Evolutionary conservation across 176 grass and related monocot species (phyloP).

Genomic region (Raddia guianensis): DNA sequence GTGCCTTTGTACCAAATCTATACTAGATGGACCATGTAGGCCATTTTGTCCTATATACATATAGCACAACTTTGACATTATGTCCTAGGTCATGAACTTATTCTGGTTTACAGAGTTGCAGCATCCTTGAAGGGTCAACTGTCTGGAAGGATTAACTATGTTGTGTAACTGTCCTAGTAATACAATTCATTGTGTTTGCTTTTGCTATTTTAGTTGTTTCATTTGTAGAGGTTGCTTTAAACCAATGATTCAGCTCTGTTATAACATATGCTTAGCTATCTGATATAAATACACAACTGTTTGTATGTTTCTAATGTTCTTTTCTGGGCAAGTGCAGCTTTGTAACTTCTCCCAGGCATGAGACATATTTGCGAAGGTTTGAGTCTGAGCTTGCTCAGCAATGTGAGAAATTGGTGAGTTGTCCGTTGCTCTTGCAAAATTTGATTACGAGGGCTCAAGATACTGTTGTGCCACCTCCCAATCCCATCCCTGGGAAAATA

Average conservation of each 20-base stretch:
- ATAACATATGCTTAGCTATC: constrained; percentile 2
- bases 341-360: constrained; percentile 83
- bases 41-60: background rate
- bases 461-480: constrained; percentile 51
- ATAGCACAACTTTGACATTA: background rate
- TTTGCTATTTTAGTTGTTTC: background rate
- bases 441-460: constrained; percentile 48
- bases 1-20: background rate
- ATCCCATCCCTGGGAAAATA: constrained; percentile 54
- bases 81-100: background rate
- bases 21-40: background rate
- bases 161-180: constrained; percentile 11
- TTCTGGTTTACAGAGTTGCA: background rate
- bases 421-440: constrained; percentile 26
- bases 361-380: constrained; percentile 65
- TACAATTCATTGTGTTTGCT: constrained; percentile 27
- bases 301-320: constrained; percentile 10
- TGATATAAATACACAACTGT: constrained; percentile 17
- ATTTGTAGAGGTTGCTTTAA: background rate
- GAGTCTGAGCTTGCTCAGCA: constrained; percentile 87
- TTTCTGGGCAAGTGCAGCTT: constrained; percentile 65
- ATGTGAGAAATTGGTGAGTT: constrained; percentile 89
- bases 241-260: constrained; percentile 32
- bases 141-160: constrained; percentile 21
- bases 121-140: background rate